Evolutionary conservation across 1,284 basidiomycete species (phyloP).

Genomic region (Abortiporus biennis): DNA sequence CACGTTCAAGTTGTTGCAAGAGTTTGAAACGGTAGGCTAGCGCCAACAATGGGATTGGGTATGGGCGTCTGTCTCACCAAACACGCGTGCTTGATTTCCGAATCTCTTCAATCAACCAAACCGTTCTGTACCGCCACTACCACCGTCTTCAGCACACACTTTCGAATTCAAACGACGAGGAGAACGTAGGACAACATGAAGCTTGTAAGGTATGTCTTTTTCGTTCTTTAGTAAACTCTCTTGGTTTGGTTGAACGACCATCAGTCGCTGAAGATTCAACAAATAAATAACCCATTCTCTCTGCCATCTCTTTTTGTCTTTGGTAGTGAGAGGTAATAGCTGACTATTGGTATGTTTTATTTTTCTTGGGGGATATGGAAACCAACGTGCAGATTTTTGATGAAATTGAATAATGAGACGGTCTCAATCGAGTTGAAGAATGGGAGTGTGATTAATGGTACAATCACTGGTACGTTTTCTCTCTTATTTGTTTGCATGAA

Average conservation of each 20-base stretch:
- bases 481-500: neutral
- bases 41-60: too few species aligned
- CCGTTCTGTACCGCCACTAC: too few species aligned
- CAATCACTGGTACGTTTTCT: conserved; percentile 79
- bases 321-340: neutral
- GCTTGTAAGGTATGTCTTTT: conserved; percentile 39
- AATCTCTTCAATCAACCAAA: too few species aligned
- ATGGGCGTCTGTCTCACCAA: too few species aligned
- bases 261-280: conserved; percentile 12
- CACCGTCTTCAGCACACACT: too few species aligned
- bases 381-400: conserved; percentile 72
- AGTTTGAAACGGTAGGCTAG: too few species aligned
- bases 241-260: conserved; percentile 1
- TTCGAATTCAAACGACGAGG: too few species aligned
- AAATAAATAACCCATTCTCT: conserved; percentile 5
- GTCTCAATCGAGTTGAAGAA: conserved; percentile 99
- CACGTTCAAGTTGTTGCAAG: too few species aligned
- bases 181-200: conserved; percentile 34
- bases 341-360: too few species aligned
- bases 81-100: too few species aligned
- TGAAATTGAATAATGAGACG: conserved; percentile 99
- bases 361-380: conserved; percentile 1
- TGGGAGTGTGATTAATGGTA: conserved; percentile 92
- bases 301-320: conserved; percentile 6
- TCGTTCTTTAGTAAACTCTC: conserved; percentile 5